Conservation (phyloP, 495 filamentous ascomycete genomes). For the Cercophora newfieldiana region DNA sequence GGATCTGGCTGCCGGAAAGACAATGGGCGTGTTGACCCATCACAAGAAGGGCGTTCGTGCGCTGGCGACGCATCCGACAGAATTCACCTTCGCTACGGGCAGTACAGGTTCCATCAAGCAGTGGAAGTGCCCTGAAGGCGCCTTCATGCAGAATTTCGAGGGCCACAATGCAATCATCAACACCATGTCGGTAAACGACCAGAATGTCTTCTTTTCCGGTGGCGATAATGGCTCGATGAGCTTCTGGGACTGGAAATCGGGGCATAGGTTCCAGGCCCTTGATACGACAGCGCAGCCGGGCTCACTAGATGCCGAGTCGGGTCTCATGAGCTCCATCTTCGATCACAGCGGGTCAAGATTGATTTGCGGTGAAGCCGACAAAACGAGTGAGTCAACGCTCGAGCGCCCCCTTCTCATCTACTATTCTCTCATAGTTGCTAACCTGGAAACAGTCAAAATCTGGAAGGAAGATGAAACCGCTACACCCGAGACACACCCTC, state of each 20-base stretch:
- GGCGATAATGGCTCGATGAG: slow-evolving; percentile 95
- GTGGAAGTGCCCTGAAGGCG: slow-evolving; percentile 98
- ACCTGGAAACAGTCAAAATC: slow-evolving; percentile 68
- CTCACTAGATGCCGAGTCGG: slow-evolving; percentile 88
- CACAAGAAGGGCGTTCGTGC: slow-evolving; percentile 96
- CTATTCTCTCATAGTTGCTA: slow-evolving; percentile 23
- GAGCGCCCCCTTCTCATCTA: background rate
- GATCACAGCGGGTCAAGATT: slow-evolving; percentile 85
- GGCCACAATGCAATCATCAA: slow-evolving; percentile 97
- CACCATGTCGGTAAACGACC: slow-evolving; percentile 87
- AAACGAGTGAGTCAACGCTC: slow-evolving; percentile 63
- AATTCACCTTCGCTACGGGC: slow-evolving; percentile 95
- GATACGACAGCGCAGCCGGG: slow-evolving; percentile 94
- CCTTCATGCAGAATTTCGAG: slow-evolving; percentile 99
- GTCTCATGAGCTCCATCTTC: slow-evolving; percentile 89
- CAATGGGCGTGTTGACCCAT: slow-evolving; percentile 93
- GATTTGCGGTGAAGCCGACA: slow-evolving; percentile 94
- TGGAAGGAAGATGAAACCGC: slow-evolving; percentile 92
- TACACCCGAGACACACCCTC: slow-evolving; percentile 85
- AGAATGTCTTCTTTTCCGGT: slow-evolving; percentile 92
- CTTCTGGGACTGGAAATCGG: slow-evolving; percentile 99
- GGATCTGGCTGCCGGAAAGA: slow-evolving; percentile 95
- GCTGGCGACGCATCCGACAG: slow-evolving; percentile 82
- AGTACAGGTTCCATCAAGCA: slow-evolving; percentile 96
- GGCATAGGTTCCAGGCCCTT: slow-evolving; percentile 81